Evolutionary conservation across 768 basidiomycete species (phyloP).

Genomic region (Tulasnella calospora): DNA sequence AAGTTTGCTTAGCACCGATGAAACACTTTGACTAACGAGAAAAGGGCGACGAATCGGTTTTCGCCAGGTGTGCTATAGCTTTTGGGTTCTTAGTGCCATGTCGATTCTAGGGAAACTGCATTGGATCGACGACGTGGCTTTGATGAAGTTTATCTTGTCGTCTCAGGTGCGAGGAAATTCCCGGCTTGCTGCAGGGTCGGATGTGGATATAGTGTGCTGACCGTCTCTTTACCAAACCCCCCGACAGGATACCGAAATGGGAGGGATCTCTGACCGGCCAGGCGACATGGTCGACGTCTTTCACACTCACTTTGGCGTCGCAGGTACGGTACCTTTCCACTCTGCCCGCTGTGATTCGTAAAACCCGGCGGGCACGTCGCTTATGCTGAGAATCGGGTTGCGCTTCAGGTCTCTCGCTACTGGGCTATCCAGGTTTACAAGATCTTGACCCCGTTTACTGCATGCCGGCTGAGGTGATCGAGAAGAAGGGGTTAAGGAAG

Average conservation of each 20-base stretch:
- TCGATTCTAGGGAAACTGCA: conserved; percentile 74
- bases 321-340: conserved; percentile 46
- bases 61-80: conserved; percentile 90
- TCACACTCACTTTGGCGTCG: conserved; percentile 88
- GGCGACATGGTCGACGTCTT: conserved; percentile 97
- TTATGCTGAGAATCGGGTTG: background rate
- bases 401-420: conserved; percentile 66
- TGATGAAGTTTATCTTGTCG: conserved; percentile 76
- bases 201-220: background rate
- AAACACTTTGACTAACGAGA: background rate
- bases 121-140: conserved; percentile 83
- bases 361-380: background rate
- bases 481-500: conserved; percentile 63
- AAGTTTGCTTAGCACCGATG: background rate
- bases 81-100: conserved; percentile 89
- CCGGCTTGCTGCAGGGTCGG: background rate
- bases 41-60: background rate
- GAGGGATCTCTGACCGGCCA: conserved; percentile 91
- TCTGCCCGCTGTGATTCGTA: background rate
- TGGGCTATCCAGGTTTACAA: conserved; percentile 78
- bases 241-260: conserved; percentile 73
- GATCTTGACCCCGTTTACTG: conserved; percentile 94
- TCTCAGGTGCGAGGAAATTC: conserved; percentile 56
- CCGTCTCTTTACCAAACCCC: background rate
- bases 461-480: conserved; percentile 79